phyloP scores from a whole-genome alignment of 371 early-diverging fungal genomes.

The Parasitella parasitica region DNA sequence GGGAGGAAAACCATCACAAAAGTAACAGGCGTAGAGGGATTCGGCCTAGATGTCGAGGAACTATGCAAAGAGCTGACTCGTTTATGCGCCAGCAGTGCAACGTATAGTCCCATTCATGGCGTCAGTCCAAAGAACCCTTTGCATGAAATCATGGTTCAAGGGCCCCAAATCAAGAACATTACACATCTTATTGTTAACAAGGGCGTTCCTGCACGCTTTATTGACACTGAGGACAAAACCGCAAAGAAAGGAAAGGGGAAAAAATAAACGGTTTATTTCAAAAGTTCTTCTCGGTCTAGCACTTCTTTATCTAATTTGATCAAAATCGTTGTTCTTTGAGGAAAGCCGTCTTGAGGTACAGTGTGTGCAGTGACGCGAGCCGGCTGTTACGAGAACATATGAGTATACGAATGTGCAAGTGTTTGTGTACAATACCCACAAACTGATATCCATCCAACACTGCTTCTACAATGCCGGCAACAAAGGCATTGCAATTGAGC shows the following conservation, averaged over 20 bases:
- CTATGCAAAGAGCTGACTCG: slow-evolving; percentile 63
- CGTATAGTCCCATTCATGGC: slow-evolving; percentile 58
- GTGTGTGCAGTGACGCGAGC: slow-evolving; percentile 94
- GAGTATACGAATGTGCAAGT: neutral
- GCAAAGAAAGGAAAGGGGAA: slow-evolving; percentile 57
- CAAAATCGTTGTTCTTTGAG: slow-evolving; percentile 88
- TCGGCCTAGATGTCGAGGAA: slow-evolving; percentile 59
- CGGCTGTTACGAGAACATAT: slow-evolving; percentile 55
- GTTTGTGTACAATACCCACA: slow-evolving; percentile 56
- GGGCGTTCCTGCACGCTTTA: slow-evolving; percentile 59
- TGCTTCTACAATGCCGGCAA: slow-evolving; percentile 95
- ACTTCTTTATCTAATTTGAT: slow-evolving; percentile 91
- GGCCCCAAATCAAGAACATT: slow-evolving; percentile 65
- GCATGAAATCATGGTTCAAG: slow-evolving; percentile 76
- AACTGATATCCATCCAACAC: slow-evolving; percentile 89
- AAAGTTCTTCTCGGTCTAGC: slow-evolving; percentile 73
- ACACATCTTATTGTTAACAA: slow-evolving; percentile 47
- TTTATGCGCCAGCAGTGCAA: slow-evolving; percentile 66
- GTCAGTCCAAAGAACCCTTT: slow-evolving; percentile 58
- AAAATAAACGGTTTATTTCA: slow-evolving; percentile 51
- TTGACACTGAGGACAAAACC: slow-evolving; percentile 63
- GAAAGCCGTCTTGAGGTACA: slow-evolving; percentile 87
- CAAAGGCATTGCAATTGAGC: slow-evolving; percentile 90
- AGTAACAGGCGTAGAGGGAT: slow-evolving; percentile 64
- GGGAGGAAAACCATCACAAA: slow-evolving; percentile 68